A percentile compares a stretch with the other conserved stretches of the same genome.
Evolutionary conservation across 2,329 filamentous ascomycete species (phyloP).

Genomic region (Fusarium sp.): DNA sequence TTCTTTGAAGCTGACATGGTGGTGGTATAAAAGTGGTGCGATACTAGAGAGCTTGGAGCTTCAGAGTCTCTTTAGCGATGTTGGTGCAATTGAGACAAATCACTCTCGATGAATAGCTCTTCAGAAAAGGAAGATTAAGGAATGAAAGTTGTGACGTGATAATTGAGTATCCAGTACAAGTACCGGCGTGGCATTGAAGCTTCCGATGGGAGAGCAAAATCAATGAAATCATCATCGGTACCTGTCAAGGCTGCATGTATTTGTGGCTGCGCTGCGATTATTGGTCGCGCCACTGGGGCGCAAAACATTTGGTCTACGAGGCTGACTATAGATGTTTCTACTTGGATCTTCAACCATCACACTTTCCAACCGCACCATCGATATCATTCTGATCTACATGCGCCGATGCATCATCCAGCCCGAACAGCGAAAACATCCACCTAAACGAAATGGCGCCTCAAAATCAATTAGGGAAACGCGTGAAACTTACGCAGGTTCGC

Average conservation of each 20-base stretch:
- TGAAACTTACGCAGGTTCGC: slow-evolving; percentile 72
- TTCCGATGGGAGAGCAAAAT: slow-evolving; percentile 31
- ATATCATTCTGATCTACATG: neutral
- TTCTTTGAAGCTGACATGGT: slow-evolving; percentile 74
- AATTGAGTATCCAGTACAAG: slow-evolving; percentile 26
- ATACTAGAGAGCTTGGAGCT: slow-evolving; percentile 22
- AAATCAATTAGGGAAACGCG: slow-evolving; percentile 68
- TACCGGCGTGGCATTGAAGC: slow-evolving; percentile 1
- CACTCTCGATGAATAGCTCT: neutral
- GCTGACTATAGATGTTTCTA: slow-evolving; percentile 12
- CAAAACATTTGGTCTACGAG: slow-evolving; percentile 3
- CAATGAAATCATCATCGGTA: slow-evolving; percentile 45
- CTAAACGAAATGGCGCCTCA: slow-evolving; percentile 65
- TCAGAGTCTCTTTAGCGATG: slow-evolving; percentile 1
- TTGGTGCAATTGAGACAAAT: neutral
- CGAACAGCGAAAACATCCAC: neutral
- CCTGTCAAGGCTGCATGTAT: slow-evolving; percentile 33
- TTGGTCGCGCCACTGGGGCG: slow-evolving; percentile 31
- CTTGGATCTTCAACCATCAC: neutral
- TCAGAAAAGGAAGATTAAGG: neutral
- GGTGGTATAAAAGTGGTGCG: slow-evolving; percentile 37
- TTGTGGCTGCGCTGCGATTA: slow-evolving; percentile 26
- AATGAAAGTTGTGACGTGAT: neutral
- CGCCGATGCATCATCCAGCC: neutral
- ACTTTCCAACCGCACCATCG: neutral